Evolutionary conservation across 352 stramenopile genomes (phyloP), one percentile per base, ranked within the genome.

Genomic region (Globisporangium cederbergense): DNA sequence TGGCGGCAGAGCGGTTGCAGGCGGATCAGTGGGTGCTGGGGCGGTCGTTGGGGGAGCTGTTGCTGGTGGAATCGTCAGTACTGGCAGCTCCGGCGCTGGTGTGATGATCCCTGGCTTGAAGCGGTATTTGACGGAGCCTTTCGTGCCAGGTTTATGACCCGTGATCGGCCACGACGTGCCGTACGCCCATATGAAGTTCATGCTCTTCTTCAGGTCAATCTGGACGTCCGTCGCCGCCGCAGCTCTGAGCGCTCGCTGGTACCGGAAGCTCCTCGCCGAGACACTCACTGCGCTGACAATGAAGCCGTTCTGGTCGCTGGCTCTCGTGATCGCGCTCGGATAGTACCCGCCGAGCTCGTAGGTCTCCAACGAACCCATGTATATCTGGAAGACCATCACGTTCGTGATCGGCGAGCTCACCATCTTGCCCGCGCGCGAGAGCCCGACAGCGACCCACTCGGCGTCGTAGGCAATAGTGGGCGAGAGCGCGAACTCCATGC

Each of bases 151-250:
- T 25, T 36, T 58, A 62, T 90, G 78, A 22, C 72, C 58, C 25
- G 70, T 73, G 70, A 91, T 89, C 8, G 82, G 79, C 80, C 78
- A 91, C 61, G 78, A 83, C 2, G 68, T 78, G 47, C 77, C 81
- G 66, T 90, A 91, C 11, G 81, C 77, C 86, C 86, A 95, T 58
- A 93, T 86, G 59, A 91, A 83, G 38, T 76, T 68, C 10, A 70
- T 72, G 0, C 66, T 56, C 4, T 25, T 64, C 9, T 61, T 75
- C 9, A 79, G 51, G 28, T 76, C 73, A 56, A 93, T 73, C 1
- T 62, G 61, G 11, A 95, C 73, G 58, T 91, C 81, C 22, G 73
- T 76, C 4, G 66, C 45, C 4, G 77, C 73, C 20, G 73, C 68
- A 9, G 79, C 82, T 10, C 72, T 75, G 22, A 94, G 62, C 43